Base-by-base conservation (phyloP, 768 basidiomycete species). In the Lentinula aciculospora region DNA sequence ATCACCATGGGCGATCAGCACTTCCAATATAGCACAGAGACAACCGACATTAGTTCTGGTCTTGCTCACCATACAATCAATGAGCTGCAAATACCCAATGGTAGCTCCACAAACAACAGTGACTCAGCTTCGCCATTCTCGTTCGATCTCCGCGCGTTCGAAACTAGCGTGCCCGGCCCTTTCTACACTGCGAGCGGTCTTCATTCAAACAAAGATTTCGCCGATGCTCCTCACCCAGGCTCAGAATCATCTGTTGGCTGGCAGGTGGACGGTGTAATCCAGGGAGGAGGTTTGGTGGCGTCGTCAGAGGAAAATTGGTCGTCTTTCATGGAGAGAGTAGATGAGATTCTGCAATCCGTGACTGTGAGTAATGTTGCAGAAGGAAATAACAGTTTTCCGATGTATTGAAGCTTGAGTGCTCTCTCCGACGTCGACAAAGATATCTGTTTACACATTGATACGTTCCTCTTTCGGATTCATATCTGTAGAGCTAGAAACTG, bases 271-370 rank as follows among this genome's bases (percentile, higher is more conserved):
- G 19, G 29, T 10, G 32, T 50, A 17, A 32, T 34, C 17, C 42
- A 25, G 19, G 42, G 19, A 28, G 10, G 32, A 25, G 12, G 21
- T 39, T 17, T 39, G 23, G 51, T 27, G 13, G 34, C 36, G n/a
- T 12, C 32, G 15, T 53, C 51, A 27, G 51, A 53, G n/a, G 36
- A 32, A n/a, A 53, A 37, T n/a, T 53, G 51, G 51, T 37, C 51
- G 23, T 37, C 34, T 7, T 53, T 53, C 19, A 53, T 53, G 51
- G 32, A 32, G 6, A 19, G 39, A 40, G 51, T 53, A 3, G 51
- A 53, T 39, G 34, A 37, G 17, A 21, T 53, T 39, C 28, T 53
- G 15, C 51, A 53, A 9, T 50, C 49, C 4, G 32, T 50, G 29
- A 19, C 19, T 50, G 32, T 5, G 5, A 27, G 46, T 44, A 4